phyloP scores from a whole-genome alignment of 768 basidiomycete species.

The Naganishia antarctica region DNA sequence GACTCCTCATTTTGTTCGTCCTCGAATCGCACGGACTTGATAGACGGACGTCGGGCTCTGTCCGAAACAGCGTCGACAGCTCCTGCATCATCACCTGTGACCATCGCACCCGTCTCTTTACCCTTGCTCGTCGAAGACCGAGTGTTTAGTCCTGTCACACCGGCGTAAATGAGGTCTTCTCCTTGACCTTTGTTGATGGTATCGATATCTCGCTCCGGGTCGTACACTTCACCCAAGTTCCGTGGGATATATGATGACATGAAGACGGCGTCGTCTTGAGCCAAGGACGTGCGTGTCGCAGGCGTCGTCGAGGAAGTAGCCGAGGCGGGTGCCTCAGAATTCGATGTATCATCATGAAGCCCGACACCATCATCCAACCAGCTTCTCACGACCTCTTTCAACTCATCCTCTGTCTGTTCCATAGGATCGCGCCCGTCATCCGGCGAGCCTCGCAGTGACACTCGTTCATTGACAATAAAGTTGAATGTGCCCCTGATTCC shows the following conservation, averaged over 20 bases:
- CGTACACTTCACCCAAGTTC: constrained; percentile 82
- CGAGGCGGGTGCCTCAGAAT: neutral
- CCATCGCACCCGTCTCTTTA: constrained; percentile 28
- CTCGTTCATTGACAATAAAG: constrained; percentile 65
- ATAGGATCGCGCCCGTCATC: constrained; percentile 31
- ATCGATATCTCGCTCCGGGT: constrained; percentile 88
- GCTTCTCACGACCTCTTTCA: constrained; percentile 46
- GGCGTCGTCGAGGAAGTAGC: neutral
- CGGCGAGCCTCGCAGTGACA: constrained; percentile 4
- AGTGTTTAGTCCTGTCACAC: constrained; percentile 65
- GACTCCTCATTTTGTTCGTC: constrained; percentile 50
- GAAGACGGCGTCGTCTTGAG: constrained; percentile 76
- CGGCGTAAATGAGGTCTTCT: constrained; percentile 73
- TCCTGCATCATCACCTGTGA: constrained; percentile 37
- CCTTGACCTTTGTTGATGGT: constrained; percentile 67
- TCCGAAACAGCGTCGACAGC: neutral
- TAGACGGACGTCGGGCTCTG: constrained; percentile 25
- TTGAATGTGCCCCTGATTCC: constrained; percentile 81
- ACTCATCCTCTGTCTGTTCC: constrained; percentile 31
- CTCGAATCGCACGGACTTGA: constrained; percentile 28
- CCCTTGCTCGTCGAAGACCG: constrained; percentile 28
- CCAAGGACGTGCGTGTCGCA: constrained; percentile 1
- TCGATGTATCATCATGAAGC: constrained; percentile 22
- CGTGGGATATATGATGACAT: constrained; percentile 87
- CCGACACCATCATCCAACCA: constrained; percentile 44